Evolutionary conservation across 2,329 filamentous ascomycete genomes (phyloP).

Genomic region (Colletotrichum lentis): DNA sequence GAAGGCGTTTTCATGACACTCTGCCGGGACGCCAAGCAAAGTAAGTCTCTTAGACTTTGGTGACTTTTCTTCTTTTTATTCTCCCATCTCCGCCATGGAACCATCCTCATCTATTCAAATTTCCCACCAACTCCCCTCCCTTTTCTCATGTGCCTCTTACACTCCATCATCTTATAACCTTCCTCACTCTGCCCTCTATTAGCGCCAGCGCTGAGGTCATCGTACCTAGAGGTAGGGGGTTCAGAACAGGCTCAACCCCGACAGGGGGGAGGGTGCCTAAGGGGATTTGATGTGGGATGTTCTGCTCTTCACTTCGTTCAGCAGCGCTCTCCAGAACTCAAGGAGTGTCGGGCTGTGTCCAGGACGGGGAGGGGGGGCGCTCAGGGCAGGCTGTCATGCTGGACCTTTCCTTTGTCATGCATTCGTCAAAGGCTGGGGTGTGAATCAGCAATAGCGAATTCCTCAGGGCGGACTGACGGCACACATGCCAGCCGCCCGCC

Average conservation of each 20-base stretch:
- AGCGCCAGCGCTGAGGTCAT: conserved; percentile 23
- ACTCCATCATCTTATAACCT: background rate
- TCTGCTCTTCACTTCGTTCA: conserved; percentile 18
- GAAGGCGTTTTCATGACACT: conserved; percentile 30
- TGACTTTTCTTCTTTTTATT: background rate
- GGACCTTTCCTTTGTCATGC: background rate
- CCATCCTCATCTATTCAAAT: background rate
- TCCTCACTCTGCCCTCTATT: background rate
- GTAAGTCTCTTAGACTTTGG: conserved; percentile 5
- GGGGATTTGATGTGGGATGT: conserved; percentile 15
- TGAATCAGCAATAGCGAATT: background rate
- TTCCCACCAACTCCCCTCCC: too few relatives aligned
- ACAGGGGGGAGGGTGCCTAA: conserved; percentile 21
- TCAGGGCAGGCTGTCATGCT: background rate
- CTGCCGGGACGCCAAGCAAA: conserved; percentile 31
- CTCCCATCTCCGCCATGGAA: background rate
- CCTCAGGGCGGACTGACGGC: background rate
- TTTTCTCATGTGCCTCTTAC: background rate
- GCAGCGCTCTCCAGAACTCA: conserved; percentile 13
- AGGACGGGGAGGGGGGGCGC: background rate
- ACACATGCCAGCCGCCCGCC: background rate
- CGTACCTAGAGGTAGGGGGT: conserved; percentile 15
- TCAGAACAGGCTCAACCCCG: conserved; percentile 10
- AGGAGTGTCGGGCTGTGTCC: conserved; percentile 3
- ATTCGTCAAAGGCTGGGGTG: background rate